Conservation (phyloP, 352 stramenopile genomes). For the Aphanomyces astaci region DNA sequence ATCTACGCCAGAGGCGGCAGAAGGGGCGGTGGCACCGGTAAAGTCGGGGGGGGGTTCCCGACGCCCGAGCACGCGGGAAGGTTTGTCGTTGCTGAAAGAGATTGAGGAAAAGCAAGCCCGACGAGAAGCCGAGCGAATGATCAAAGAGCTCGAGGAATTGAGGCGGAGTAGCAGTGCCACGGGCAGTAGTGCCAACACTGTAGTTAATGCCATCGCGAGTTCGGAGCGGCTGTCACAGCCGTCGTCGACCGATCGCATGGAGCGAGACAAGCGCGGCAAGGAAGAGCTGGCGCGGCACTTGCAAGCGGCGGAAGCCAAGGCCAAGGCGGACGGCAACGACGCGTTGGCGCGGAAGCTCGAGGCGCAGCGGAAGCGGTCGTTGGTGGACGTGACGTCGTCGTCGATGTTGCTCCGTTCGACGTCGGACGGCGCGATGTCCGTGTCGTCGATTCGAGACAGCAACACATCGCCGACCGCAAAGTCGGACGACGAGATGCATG, state of each 20-base stretch:
- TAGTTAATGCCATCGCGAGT: slow-evolving; percentile 22
- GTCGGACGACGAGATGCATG: slow-evolving; percentile 3
- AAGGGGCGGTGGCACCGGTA: background rate
- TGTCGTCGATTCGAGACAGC: background rate
- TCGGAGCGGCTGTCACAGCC: slow-evolving; percentile 49
- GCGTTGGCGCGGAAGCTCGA: slow-evolving; percentile 68
- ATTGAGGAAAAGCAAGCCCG: slow-evolving; percentile 68
- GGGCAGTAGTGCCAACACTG: background rate
- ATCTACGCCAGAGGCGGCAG: background rate
- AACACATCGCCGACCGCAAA: background rate
- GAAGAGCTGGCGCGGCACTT: slow-evolving; percentile 75
- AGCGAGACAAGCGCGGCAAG: slow-evolving; percentile 60
- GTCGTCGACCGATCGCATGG: slow-evolving; percentile 48
- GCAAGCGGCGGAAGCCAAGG: slow-evolving; percentile 69
- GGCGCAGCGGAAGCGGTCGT: slow-evolving; percentile 63
- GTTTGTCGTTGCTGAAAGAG: slow-evolving; percentile 28
- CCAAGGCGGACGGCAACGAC: slow-evolving; percentile 65
- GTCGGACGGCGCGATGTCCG: background rate
- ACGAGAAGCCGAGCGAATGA: slow-evolving; percentile 67
- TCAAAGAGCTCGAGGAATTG: slow-evolving; percentile 75
- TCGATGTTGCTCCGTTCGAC: background rate
- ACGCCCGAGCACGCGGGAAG: slow-evolving; percentile 16
- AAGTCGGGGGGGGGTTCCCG: background rate
- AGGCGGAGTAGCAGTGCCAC: slow-evolving; percentile 36
- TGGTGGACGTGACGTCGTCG: slow-evolving; percentile 37